Percentiles rank a stretch among this genome's conserved stretches.
These are phyloP conservation scores for Puya raimondii DNA, from an alignment of 176 grass and related monocot species.

Conservation along the genomic window DNA sequence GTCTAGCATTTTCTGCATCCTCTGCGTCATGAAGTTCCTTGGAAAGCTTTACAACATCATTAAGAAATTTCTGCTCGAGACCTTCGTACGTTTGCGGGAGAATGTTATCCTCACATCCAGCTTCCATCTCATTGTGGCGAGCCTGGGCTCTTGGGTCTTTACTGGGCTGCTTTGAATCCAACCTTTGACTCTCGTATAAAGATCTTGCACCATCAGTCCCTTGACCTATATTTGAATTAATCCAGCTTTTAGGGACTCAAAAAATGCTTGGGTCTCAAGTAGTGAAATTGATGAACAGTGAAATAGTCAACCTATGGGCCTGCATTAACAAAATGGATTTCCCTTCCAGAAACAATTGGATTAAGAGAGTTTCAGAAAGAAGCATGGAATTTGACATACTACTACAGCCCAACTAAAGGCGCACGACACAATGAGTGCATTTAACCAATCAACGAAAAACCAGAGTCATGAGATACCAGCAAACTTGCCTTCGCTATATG, in stretches of 20 bases:
- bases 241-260: neutral
- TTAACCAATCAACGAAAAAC: too few relatives aligned
- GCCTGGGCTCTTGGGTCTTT: constrained; percentile 43
- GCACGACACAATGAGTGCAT: too few relatives aligned
- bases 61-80: constrained; percentile 77
- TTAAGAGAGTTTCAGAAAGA: neutral
- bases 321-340: neutral
- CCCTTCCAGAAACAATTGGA: neutral
- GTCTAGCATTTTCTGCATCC: constrained; percentile 70
- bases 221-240: constrained; percentile 29
- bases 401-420: too few relatives aligned
- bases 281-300: neutral
- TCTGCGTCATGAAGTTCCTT: constrained; percentile 85
- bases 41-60: constrained; percentile 56
- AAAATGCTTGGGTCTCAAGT: neutral
- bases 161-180: constrained; percentile 40
- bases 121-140: constrained; percentile 34
- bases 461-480: too few relatives aligned
- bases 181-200: constrained; percentile 56
- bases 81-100: constrained; percentile 66
- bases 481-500: constrained; percentile 43
- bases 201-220: constrained; percentile 27
- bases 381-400: neutral
- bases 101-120: constrained; percentile 38
- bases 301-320: neutral